Evolutionary conservation across 1,139 yeast genomes (phyloP).

Genomic region (Hyphopichia wangnamkhiaoensis): DNA sequence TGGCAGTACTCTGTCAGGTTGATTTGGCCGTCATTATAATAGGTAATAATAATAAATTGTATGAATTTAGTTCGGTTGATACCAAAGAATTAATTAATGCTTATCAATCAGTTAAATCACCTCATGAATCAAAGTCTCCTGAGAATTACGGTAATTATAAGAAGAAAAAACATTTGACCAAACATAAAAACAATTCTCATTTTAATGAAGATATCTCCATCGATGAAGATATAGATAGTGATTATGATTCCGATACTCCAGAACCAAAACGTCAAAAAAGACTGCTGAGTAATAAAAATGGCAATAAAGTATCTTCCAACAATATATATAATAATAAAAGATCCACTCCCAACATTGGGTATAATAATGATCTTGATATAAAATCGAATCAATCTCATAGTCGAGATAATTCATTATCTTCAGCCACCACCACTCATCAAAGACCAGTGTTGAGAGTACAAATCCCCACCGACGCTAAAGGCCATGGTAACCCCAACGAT

Average conservation of each 20-base stretch:
- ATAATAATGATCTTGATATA: slow-evolving; percentile 4
- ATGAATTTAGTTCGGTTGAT: slow-evolving; percentile 79
- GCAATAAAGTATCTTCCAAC: too few relatives aligned
- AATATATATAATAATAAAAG: slow-evolving; percentile 6
- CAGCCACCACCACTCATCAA: slow-evolving; percentile 14
- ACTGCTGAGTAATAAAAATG: slow-evolving; percentile 5
- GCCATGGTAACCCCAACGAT: slow-evolving; percentile 17
- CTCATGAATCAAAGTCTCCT: slow-evolving; percentile 64
- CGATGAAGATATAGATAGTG: slow-evolving; percentile 25
- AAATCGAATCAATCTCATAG: slow-evolving; percentile 2
- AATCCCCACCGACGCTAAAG: slow-evolving; percentile 46
- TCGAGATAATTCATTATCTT: slow-evolving; percentile 5
- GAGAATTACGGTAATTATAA: slow-evolving; percentile 54
- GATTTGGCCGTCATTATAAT: slow-evolving; percentile 89
- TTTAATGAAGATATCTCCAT: slow-evolving; percentile 19
- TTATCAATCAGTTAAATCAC: slow-evolving; percentile 40
- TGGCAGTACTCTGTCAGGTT: slow-evolving; percentile 88
- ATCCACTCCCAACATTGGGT: slow-evolving; percentile 6
- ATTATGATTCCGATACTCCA: slow-evolving; percentile 32
- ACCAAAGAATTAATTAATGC: slow-evolving; percentile 59
- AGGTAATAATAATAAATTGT: slow-evolving; percentile 79
- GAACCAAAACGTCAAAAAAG: slow-evolving; percentile 29
- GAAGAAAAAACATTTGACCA: slow-evolving; percentile 29
- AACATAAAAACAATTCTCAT: slow-evolving; percentile 12
- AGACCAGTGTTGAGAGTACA: slow-evolving; percentile 54